phyloP scores from a whole-genome alignment of 2,329 filamentous ascomycete genomes.

The Aspergillus sp. region DNA sequence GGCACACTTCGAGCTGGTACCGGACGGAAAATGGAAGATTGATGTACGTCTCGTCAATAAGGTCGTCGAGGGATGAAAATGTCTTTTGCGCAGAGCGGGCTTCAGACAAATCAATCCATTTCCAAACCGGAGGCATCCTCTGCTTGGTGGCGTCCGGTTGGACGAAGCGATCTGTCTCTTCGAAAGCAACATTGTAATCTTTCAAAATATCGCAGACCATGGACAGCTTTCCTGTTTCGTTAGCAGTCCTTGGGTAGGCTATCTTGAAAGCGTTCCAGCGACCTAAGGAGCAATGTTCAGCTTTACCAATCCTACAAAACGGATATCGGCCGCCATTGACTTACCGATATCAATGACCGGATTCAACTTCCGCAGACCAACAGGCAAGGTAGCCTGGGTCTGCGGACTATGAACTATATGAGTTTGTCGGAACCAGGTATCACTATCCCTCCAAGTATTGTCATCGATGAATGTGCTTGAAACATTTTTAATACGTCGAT shows the following conservation, averaged over 20 bases:
- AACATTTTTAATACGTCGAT: conserved; percentile 29
- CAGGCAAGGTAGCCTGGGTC: conserved; percentile 26
- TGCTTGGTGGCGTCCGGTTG: conserved; percentile 19
- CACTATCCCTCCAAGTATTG: conserved; percentile 47
- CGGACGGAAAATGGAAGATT: conserved; percentile 61
- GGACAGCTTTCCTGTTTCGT: conserved; percentile 28
- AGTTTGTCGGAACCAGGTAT: conserved; percentile 57
- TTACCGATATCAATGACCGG: conserved; percentile 54
- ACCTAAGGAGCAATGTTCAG: conserved; percentile 28
- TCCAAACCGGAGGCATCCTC: conserved; percentile 26
- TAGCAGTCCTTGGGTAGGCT: conserved; percentile 32
- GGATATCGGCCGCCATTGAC: conserved; percentile 5
- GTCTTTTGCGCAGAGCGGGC: conserved; percentile 14
- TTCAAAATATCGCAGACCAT: conserved; percentile 48
- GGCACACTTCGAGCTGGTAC: conserved; percentile 87
- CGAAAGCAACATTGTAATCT: conserved; percentile 63
- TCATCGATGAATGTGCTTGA: conserved; percentile 36
- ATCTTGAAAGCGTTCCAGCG: conserved; percentile 57
- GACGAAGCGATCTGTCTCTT: conserved; percentile 37
- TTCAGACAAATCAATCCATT: conserved; percentile 31
- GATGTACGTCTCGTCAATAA: conserved; percentile 27
- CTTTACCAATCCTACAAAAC: not conserved
- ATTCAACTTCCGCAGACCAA: conserved; percentile 42
- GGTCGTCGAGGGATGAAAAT: conserved; percentile 25
- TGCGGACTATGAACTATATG: conserved; percentile 46